Evolutionary conservation across 768 basidiomycete genomes (phyloP).

Genomic region (Pisolithus orientalis): DNA sequence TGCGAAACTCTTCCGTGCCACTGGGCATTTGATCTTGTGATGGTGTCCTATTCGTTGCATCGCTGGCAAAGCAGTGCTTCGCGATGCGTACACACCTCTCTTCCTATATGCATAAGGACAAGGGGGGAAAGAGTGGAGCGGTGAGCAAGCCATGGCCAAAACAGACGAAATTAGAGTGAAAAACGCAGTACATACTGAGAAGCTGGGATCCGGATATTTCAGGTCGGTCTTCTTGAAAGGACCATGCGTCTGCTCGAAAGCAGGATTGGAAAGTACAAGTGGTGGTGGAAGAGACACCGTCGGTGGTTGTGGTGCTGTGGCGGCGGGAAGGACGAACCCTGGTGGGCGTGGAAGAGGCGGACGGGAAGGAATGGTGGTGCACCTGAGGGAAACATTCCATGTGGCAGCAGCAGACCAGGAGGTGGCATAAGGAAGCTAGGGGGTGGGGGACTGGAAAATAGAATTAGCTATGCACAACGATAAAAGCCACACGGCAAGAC

Average conservation of each 20-base stretch:
- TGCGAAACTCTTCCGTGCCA: slow-evolving; percentile 54
- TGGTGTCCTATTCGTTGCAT: slow-evolving; percentile 25
- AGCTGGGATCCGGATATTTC: slow-evolving; percentile 72
- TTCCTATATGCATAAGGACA: slow-evolving; percentile 41
- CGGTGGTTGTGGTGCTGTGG: slow-evolving; percentile 3
- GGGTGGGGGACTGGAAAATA: slow-evolving; percentile 36
- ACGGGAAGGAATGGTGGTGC: slow-evolving; percentile 31
- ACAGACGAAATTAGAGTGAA: background rate
- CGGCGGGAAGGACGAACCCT: background rate
- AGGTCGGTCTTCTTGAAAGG: slow-evolving; percentile 66
- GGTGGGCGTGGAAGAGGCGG: slow-evolving; percentile 28
- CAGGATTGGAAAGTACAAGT: slow-evolving; percentile 48
- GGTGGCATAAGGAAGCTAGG: slow-evolving; percentile 51
- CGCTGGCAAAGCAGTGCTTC: slow-evolving; percentile 53
- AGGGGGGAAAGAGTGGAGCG: too few relatives aligned
- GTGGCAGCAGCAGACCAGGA: slow-evolving; percentile 29
- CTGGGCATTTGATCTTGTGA: slow-evolving; percentile 9
- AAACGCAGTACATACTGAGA: slow-evolving; percentile 49
- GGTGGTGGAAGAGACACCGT: slow-evolving; percentile 5
- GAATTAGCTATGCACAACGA: slow-evolving; percentile 10
- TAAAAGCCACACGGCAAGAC: slow-evolving; percentile 17
- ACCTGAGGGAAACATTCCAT: slow-evolving; percentile 32
- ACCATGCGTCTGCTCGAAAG: slow-evolving; percentile 58
- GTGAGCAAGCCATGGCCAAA: too few relatives aligned
- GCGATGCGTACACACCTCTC: slow-evolving; percentile 64